Percentiles rank a stretch among this genome's conserved stretches.
Evolutionary conservation across 1,139 yeast genomes (phyloP).

Genomic region (Pichia sp.): DNA sequence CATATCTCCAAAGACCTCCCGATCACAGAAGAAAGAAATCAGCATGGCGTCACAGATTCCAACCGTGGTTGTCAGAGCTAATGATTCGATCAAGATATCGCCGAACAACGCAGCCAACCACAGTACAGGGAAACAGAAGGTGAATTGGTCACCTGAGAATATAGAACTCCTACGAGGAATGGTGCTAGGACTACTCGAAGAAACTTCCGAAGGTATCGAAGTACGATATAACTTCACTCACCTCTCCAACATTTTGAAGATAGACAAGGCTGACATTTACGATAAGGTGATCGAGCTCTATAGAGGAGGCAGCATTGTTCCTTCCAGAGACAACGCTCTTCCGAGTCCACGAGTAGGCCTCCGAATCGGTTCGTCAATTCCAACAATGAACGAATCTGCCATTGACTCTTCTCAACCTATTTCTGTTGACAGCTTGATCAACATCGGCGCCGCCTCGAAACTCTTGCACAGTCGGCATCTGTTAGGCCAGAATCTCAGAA

Average conservation of each 20-base stretch:
- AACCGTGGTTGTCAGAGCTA: background rate
- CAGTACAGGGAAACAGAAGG: background rate
- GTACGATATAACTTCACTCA: conserved; percentile 22
- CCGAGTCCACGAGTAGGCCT: no score
- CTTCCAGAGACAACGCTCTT: no score
- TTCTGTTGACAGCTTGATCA: conserved; percentile 1
- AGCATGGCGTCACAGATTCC: background rate
- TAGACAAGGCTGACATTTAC: conserved; percentile 19
- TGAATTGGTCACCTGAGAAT: conserved; percentile 20
- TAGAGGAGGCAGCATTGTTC: conserved; percentile 6
- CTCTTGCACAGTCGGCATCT: background rate
- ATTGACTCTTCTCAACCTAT: background rate
- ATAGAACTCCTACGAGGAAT: conserved; percentile 16
- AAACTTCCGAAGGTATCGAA: conserved; percentile 16
- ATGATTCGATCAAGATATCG: background rate
- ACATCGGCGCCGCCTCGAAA: background rate
- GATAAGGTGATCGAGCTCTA: conserved; percentile 25
- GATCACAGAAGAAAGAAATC: no score
- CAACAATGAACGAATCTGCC: background rate
- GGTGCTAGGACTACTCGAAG: conserved; percentile 11
- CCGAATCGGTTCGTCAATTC: background rate
- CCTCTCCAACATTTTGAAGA: conserved; percentile 15
- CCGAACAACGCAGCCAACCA: background rate
- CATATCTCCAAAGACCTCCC: no score
- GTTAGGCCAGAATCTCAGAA: background rate